Percentiles rank a stretch among this genome's conserved stretches.
Evolutionary conservation across 805 yeast species (phyloP).

Genomic region (Ogataea paraovalis): DNA sequence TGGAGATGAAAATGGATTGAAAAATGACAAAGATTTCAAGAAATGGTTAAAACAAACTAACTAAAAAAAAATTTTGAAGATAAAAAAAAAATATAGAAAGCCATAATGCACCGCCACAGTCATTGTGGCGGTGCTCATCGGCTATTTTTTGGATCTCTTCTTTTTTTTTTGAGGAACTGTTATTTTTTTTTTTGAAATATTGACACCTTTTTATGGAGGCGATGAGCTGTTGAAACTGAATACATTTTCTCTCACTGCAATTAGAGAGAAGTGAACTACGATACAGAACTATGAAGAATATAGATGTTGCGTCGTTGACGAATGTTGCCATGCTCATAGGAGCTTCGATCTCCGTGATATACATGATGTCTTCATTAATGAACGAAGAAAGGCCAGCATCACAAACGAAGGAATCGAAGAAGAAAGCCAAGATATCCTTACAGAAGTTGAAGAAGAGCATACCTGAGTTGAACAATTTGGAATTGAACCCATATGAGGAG

Average conservation of each 20-base stretch:
- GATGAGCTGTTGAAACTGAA: no score
- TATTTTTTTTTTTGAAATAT: no score
- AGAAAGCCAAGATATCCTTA: slow-evolving; percentile 52
- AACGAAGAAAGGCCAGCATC: slow-evolving; percentile 34
- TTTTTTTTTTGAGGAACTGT: no score
- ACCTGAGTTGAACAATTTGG: slow-evolving; percentile 50
- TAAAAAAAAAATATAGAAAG: no score
- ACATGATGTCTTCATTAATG: slow-evolving; percentile 33
- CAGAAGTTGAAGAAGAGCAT: slow-evolving; percentile 53
- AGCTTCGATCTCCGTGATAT: slow-evolving; percentile 53
- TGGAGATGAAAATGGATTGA: neutral
- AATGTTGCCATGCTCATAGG: slow-evolving; percentile 35
- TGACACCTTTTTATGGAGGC: no score
- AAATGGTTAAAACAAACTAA: no score
- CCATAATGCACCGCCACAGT: no score
- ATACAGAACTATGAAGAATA: slow-evolving; percentile 22
- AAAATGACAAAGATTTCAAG: neutral
- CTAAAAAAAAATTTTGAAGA: no score
- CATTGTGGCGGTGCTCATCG: no score
- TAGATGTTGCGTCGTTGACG: slow-evolving; percentile 28
- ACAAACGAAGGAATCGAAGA: slow-evolving; percentile 56
- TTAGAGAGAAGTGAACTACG: no score
- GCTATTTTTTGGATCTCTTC: no score
- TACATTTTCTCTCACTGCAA: no score
- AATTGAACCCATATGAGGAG: slow-evolving; percentile 70